Evolutionary conservation across 306 rosid species (phyloP).

Genomic region (Prinsepia uniflora): DNA sequence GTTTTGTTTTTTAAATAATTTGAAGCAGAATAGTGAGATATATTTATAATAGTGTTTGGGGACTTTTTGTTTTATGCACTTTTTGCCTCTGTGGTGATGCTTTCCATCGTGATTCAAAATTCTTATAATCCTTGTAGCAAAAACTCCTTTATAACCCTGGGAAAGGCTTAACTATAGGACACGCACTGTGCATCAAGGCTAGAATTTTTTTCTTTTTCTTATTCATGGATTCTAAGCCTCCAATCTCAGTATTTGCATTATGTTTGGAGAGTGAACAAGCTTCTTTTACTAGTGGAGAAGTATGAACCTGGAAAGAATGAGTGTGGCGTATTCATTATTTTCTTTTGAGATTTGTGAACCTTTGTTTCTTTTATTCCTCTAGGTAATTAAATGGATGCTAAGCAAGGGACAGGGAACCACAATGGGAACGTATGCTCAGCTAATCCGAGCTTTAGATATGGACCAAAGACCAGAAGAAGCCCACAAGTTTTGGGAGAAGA

Average conservation of each 20-base stretch:
- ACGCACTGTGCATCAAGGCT: background rate
- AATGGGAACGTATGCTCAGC: slow-evolving; percentile 71
- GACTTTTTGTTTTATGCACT: no score
- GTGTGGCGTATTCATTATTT: background rate
- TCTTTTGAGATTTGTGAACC: background rate
- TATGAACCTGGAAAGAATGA: background rate
- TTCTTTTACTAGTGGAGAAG: background rate
- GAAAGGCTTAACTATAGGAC: background rate
- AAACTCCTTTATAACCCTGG: background rate
- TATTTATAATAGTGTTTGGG: no score
- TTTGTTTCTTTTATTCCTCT: slow-evolving; percentile 9
- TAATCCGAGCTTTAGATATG: slow-evolving; percentile 79
- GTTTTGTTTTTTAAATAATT: no score
- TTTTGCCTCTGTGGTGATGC: no score
- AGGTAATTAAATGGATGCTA: slow-evolving; percentile 96
- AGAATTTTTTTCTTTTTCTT: background rate
- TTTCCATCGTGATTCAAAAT: background rate
- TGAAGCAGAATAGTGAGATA: no score
- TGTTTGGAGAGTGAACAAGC: background rate
- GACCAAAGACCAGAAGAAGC: slow-evolving; percentile 90
- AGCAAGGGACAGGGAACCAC: slow-evolving; percentile 96
- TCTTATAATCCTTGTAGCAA: background rate
- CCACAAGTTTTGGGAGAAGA: slow-evolving; percentile 76
- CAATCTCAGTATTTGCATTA: background rate
- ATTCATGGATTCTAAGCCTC: background rate